Evolutionary conservation across 1,284 basidiomycete species (phyloP).

Genomic region (Tilletia caries): DNA sequence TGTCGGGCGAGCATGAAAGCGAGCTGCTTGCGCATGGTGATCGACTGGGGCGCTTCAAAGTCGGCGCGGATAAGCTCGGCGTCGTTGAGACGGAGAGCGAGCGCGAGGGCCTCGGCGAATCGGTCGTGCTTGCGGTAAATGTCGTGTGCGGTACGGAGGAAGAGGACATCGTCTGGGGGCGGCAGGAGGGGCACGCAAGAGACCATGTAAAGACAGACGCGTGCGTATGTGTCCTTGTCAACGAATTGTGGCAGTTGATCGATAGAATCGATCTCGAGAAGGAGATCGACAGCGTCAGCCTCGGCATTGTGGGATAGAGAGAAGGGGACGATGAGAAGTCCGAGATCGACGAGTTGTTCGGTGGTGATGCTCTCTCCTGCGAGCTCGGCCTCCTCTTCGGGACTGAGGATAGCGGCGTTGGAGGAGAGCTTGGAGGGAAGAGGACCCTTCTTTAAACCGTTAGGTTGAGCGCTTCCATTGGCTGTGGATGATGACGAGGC

Average conservation of each 20-base stretch:
- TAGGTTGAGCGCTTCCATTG: neutral
- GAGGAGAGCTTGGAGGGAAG: conserved; percentile 5
- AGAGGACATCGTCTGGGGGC: conserved; percentile 86
- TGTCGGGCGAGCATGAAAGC: conserved; percentile 90
- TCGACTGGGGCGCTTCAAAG: conserved; percentile 49
- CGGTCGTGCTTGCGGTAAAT: conserved; percentile 86
- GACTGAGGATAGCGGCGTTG: neutral
- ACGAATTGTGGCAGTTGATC: conserved; percentile 57
- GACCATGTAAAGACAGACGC: conserved; percentile 98
- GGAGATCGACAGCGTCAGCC: conserved; percentile 92
- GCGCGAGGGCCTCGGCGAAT: conserved; percentile 83
- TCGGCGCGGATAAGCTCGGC: conserved; percentile 65
- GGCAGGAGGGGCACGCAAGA: conserved; percentile 86
- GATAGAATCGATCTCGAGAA: conserved; percentile 91
- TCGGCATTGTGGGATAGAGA: conserved; percentile 93
- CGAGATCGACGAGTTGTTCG: conserved; percentile 72
- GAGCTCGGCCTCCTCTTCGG: conserved; percentile 12
- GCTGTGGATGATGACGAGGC: neutral
- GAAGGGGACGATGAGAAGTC: conserved; percentile 83
- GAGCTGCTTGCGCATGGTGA: conserved; percentile 84
- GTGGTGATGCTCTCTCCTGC: conserved; percentile 5
- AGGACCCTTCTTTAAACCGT: neutral
- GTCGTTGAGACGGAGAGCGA: conserved; percentile 83
- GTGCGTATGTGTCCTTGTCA: conserved; percentile 74
- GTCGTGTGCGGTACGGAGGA: conserved; percentile 82